Conservation (phyloP, 2,329 filamentous ascomycete genomes). For the Colletotrichum sp. region DNA sequence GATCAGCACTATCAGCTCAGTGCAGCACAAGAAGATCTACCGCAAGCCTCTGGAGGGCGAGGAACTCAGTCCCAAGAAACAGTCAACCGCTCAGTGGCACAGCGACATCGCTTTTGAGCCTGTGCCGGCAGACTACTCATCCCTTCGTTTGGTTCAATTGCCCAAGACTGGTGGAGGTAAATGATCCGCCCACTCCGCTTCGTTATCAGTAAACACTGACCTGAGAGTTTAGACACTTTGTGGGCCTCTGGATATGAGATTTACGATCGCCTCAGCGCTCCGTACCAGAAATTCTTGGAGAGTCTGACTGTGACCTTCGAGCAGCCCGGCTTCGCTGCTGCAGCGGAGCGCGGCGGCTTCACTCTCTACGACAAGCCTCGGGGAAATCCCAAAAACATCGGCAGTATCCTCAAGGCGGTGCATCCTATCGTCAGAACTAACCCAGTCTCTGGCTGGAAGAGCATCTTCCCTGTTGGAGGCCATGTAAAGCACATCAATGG, state of each 20-base stretch:
- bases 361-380: constrained; percentile 37
- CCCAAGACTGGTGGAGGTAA: constrained; percentile 56
- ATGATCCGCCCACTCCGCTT: not conserved
- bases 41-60: constrained; percentile 20
- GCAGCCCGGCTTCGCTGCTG: constrained; percentile 40
- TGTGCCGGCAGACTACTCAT: constrained; percentile 64
- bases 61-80: constrained; percentile 35
- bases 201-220: not conserved
- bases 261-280: constrained; percentile 58
- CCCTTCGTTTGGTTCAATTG: constrained; percentile 60
- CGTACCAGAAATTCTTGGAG: constrained; percentile 58
- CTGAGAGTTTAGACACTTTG: constrained; percentile 50
- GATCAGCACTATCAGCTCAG: constrained; percentile 65
- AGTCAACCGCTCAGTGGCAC: constrained; percentile 38
- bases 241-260: constrained; percentile 69
- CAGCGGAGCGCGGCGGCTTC: constrained; percentile 34
- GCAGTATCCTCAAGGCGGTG: constrained; percentile 48
- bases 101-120: constrained; percentile 67
- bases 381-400: constrained; percentile 48
- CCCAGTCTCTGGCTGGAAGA: constrained; percentile 67
- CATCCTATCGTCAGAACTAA: constrained; percentile 67
- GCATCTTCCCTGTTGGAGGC: constrained; percentile 45
- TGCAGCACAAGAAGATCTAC: constrained; percentile 48
- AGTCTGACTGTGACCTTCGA: constrained; percentile 52
- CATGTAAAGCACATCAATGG: constrained; percentile 49